Evolutionary conservation across 2,329 filamentous ascomycete genomes (phyloP).

Genomic region (Tympanopsis confertula): DNA sequence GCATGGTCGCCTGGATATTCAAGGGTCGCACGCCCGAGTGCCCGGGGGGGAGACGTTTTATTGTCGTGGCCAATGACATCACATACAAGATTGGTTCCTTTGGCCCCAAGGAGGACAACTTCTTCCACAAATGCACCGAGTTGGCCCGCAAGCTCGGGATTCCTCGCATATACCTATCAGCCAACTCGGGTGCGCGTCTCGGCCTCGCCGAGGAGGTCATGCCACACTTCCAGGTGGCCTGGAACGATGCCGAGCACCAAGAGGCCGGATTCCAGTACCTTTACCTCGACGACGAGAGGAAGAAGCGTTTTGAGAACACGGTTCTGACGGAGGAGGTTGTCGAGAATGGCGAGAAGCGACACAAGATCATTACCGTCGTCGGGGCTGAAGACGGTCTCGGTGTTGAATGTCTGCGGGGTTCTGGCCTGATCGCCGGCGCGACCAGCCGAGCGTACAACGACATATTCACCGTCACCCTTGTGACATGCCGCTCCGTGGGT

Average conservation of each 20-base stretch:
- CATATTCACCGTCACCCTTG: slow-evolving; percentile 95
- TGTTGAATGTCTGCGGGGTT: slow-evolving; percentile 93
- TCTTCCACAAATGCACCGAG: slow-evolving; percentile 99
- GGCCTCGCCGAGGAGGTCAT: slow-evolving; percentile 95
- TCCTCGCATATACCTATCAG: slow-evolving; percentile 92
- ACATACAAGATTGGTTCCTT: slow-evolving; percentile 99
- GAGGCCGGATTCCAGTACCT: slow-evolving; percentile 93
- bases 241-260: slow-evolving; percentile 74
- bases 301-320: slow-evolving; percentile 75
- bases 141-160: slow-evolving; percentile 88
- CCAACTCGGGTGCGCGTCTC: slow-evolving; percentile 95
- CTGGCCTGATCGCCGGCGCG: slow-evolving; percentile 93
- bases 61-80: slow-evolving; percentile 97
- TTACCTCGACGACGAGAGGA: slow-evolving; percentile 77
- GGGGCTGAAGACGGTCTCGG: slow-evolving; percentile 91
- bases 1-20: slow-evolving; percentile 98
- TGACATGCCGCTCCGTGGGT: slow-evolving; percentile 94
- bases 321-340: slow-evolving; percentile 80
- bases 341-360: slow-evolving; percentile 77
- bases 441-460: slow-evolving; percentile 96
- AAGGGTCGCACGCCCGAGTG: slow-evolving; percentile 93
- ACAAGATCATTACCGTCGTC: slow-evolving; percentile 89
- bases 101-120: slow-evolving; percentile 88
- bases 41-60: slow-evolving; percentile 78
- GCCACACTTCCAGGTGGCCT: slow-evolving; percentile 91